phyloP scores from a whole-genome alignment of 257 asterid genomes.

The Ilex aquifolium region DNA sequence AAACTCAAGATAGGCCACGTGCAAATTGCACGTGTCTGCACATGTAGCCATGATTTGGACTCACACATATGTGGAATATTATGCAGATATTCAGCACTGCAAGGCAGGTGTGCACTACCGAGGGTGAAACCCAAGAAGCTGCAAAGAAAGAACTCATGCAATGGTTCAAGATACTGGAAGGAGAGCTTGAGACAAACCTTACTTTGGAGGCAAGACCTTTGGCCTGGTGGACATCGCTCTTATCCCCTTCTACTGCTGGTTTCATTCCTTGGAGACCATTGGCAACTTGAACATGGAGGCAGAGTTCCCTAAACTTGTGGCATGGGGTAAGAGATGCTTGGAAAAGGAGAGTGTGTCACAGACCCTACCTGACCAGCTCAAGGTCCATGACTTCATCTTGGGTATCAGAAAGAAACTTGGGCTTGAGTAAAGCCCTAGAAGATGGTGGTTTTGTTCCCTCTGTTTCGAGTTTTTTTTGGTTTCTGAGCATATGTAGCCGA shows the following conservation, averaged over 20 bases:
- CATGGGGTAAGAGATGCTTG: too few species aligned
- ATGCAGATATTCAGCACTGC: not conserved
- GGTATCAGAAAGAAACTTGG: conserved; percentile 14
- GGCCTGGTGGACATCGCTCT: not conserved
- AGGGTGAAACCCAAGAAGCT: not conserved
- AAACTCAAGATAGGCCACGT: too few species aligned
- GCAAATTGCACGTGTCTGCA: too few species aligned
- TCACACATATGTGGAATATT: not conserved
- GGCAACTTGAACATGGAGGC: too few species aligned
- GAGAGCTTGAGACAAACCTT: not conserved
- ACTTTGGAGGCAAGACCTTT: not conserved
- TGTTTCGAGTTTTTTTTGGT: too few species aligned
- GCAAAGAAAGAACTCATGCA: not conserved
- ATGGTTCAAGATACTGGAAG: not conserved
- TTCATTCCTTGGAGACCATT: too few species aligned
- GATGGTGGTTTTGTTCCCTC: too few species aligned
- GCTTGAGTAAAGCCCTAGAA: not conserved
- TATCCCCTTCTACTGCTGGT: not conserved
- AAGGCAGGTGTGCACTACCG: not conserved
- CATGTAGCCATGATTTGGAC: too few species aligned
- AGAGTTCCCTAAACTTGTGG: too few species aligned
- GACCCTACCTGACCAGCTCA: not conserved
- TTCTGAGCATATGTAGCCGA: too few species aligned
- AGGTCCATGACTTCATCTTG: conserved; percentile 13
- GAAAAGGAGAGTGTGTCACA: too few species aligned